Evolutionary conservation across 805 yeast species (phyloP).

Genomic region (Hanseniaspora lindneri): DNA sequence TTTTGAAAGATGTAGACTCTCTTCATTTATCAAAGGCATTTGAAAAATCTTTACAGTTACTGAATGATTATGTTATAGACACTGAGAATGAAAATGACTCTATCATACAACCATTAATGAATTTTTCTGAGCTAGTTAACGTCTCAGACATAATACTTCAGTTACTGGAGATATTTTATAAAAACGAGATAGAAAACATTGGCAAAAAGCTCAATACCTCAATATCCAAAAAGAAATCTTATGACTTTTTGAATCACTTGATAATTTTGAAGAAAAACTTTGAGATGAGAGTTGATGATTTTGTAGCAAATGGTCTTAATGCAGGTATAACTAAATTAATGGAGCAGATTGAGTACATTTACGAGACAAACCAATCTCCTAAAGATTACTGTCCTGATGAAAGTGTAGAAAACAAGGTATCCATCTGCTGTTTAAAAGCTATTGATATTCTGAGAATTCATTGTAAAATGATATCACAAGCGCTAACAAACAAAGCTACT

Average conservation of each 20-base stretch:
- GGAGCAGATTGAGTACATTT: conserved; percentile 60
- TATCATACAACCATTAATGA: conserved; percentile 68
- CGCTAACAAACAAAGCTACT: conserved; percentile 70
- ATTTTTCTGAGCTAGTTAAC: conserved; percentile 82
- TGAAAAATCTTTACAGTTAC: conserved; percentile 58
- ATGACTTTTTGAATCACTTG: conserved; percentile 66
- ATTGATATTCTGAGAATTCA: conserved; percentile 57
- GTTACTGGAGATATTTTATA: conserved; percentile 81
- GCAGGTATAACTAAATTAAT: conserved; percentile 83
- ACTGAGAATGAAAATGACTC: conserved; percentile 27
- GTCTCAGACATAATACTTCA: conserved; percentile 87
- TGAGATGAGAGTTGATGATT: conserved; percentile 71
- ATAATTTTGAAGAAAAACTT: conserved; percentile 69
- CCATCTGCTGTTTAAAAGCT: conserved; percentile 54
- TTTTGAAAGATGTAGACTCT: conserved; percentile 50
- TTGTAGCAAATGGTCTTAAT: conserved; percentile 85
- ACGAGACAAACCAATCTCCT: conserved; percentile 43
- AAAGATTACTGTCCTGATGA: conserved; percentile 49
- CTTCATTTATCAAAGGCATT: conserved; percentile 81
- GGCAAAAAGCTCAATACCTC: conserved; percentile 36
- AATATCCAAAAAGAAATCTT: conserved; percentile 34
- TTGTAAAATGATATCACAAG: conserved; percentile 55
- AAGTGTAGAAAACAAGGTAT: conserved; percentile 34
- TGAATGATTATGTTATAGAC: conserved; percentile 53
- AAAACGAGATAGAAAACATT: conserved; percentile 54